Percentiles rank a stretch among this genome's conserved stretches.
phyloP scores from a whole-genome alignment of 768 basidiomycete genomes.

The Lentinula sp. region DNA sequence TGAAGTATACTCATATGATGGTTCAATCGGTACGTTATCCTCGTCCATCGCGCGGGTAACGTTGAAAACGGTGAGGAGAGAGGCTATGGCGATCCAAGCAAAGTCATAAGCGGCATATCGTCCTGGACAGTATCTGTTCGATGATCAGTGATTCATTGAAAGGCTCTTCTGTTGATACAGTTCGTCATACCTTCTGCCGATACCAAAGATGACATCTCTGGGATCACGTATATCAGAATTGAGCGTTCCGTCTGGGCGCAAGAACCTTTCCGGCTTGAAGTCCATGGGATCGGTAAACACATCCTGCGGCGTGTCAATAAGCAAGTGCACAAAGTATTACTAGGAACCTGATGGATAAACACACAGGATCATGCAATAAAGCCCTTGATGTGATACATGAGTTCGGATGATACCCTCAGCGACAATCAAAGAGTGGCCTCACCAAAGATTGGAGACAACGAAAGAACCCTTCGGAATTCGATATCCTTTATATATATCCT shows the following conservation, averaged over 20 bases:
- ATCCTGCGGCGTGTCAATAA: not conserved
- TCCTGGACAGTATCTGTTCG: slow-evolving; percentile 7
- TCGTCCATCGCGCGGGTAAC: slow-evolving; percentile 9
- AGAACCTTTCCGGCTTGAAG: slow-evolving; percentile 22
- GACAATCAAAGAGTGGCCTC: not conserved
- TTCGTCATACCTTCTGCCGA: not conserved
- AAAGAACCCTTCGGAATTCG: slow-evolving; percentile 22
- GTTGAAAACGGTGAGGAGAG: slow-evolving; percentile 17
- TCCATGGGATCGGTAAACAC: slow-evolving; percentile 19
- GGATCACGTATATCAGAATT: slow-evolving; percentile 6
- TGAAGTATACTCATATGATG: slow-evolving; percentile 3
- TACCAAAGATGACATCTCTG: slow-evolving; percentile 1
- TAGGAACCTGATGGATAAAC: not conserved
- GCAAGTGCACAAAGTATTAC: not conserved
- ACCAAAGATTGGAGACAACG: slow-evolving; percentile 22
- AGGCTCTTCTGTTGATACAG: not conserved
- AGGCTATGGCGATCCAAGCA: slow-evolving; percentile 14
- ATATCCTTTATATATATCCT: slow-evolving; percentile 20
- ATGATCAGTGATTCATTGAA: not conserved
- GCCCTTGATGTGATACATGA: slow-evolving; percentile 9
- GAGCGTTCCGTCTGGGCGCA: slow-evolving; percentile 9
- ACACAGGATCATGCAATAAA: slow-evolving; percentile 19
- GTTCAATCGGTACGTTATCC: slow-evolving; percentile 9
- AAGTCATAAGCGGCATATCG: slow-evolving; percentile 4
- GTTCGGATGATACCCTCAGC: not conserved